Evolutionary conservation across 345 rosid species (phyloP).

Genomic region (Brassica juncea): DNA sequence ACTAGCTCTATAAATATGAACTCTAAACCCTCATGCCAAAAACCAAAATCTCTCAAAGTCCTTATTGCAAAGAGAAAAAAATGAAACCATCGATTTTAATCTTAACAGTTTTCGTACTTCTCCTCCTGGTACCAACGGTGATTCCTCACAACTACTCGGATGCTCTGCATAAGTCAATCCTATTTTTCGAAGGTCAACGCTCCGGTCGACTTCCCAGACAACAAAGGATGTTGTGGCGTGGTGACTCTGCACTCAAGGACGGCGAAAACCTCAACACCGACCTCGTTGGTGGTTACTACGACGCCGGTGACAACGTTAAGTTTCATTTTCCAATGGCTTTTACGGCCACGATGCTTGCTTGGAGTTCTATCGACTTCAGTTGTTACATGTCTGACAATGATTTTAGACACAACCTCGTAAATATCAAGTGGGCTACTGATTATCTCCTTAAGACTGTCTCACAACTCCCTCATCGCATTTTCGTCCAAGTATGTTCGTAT

Average conservation of each 20-base stretch:
- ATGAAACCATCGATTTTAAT: conserved; percentile 1
- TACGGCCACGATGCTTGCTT: conserved; percentile 78
- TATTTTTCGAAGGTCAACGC: conserved; percentile 94
- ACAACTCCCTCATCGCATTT: conserved; percentile 75
- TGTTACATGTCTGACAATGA: conserved; percentile 64
- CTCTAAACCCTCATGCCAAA: neutral
- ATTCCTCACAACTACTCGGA: conserved; percentile 62
- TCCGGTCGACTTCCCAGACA: conserved; percentile 73
- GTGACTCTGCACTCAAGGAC: conserved; percentile 69
- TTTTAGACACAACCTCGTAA: conserved; percentile 49
- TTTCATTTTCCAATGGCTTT: conserved; percentile 95
- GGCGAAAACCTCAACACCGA: conserved; percentile 59
- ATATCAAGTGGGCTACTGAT: conserved; percentile 78
- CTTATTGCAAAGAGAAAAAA: neutral
- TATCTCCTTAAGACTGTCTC: conserved; percentile 86
- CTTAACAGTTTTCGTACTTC: conserved; percentile 6
- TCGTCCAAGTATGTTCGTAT: conserved; percentile 65
- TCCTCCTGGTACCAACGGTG: conserved; percentile 18
- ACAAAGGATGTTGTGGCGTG: conserved; percentile 72
- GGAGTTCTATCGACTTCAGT: conserved; percentile 85
- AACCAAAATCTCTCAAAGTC: conserved; percentile 6
- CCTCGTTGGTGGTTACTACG: conserved; percentile 89
- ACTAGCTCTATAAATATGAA: conserved; percentile 20
- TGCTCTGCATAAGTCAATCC: conserved; percentile 80
- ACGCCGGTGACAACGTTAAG: conserved; percentile 94